These are phyloP conservation scores for Zostera marina DNA, from an alignment of 116 monocot species.

Conservation along the genomic window DNA sequence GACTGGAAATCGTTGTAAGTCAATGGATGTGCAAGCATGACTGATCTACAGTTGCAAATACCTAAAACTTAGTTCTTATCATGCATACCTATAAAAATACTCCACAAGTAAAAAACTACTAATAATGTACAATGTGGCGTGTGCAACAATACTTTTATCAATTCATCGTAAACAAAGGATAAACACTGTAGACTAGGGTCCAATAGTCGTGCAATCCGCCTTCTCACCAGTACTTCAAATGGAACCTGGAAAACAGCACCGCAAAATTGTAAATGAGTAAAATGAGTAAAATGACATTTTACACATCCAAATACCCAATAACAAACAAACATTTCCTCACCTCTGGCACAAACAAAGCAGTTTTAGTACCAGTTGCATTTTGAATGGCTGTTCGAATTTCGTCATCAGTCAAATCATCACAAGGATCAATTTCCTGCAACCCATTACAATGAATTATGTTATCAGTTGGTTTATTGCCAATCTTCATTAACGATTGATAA, in stretches of 20 bases:
- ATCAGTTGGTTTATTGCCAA: not conserved
- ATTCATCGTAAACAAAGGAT: constrained; percentile 68
- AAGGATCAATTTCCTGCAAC: constrained; percentile 73
- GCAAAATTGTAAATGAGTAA: not conserved
- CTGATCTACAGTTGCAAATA: constrained; percentile 38
- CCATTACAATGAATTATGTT: not conserved
- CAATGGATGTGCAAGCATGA: constrained; percentile 38
- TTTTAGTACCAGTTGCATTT: constrained; percentile 67
- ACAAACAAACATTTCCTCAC: constrained; percentile 14
- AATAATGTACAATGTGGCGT: not conserved
- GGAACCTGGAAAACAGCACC: constrained; percentile 31
- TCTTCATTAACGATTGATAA: not conserved
- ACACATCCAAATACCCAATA: not conserved
- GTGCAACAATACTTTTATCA: constrained; percentile 46
- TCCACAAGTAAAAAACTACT: not conserved
- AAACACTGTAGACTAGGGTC: constrained; percentile 78
- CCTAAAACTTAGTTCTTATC: not conserved
- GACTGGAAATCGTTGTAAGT: constrained; percentile 55
- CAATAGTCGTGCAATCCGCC: constrained; percentile 51
- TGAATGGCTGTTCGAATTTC: constrained; percentile 69
- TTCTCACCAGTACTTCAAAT: constrained; percentile 74
- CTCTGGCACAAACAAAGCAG: constrained; percentile 78
- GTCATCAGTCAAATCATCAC: constrained; percentile 62
- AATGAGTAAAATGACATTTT: not conserved
- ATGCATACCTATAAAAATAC: not conserved